These are phyloP conservation scores for Cinnamomum chago DNA, from an alignment of 164 flowering plant genomes.

Conservation along the genomic window DNA sequence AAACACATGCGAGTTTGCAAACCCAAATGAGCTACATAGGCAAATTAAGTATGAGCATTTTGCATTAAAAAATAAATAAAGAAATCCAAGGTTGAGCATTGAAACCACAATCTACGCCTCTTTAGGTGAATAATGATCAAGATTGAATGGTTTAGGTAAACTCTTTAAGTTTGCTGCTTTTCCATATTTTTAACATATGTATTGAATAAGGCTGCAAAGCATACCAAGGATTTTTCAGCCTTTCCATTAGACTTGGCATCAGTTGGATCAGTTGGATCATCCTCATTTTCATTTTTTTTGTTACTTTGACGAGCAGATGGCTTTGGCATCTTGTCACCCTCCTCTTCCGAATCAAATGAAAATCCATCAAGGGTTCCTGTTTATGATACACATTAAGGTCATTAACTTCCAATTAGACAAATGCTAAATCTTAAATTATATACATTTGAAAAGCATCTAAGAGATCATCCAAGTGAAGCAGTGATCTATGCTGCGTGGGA, in stretches of 20 bases:
- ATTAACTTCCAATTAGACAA: too few relatives aligned
- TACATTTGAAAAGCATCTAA: too few relatives aligned
- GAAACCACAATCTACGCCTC: background rate
- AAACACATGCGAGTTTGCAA: background rate
- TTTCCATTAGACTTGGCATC: slow-evolving; percentile 50
- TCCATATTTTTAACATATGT: background rate
- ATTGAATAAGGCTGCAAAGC: slow-evolving; percentile 13
- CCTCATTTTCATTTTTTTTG: slow-evolving; percentile 49
- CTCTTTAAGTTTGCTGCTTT: background rate
- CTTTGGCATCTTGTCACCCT: slow-evolving; percentile 57
- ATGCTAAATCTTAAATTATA: too few relatives aligned
- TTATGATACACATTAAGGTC: slow-evolving; percentile 1
- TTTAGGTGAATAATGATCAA: background rate
- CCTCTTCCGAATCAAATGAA: slow-evolving; percentile 88
- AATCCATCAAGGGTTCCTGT: slow-evolving; percentile 88
- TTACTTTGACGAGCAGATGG: slow-evolving; percentile 31
- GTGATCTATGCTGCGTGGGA: too few relatives aligned
- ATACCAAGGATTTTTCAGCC: slow-evolving; percentile 59
- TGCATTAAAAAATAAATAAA: too few relatives aligned
- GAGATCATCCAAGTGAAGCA: too few relatives aligned
- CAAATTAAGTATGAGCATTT: too few relatives aligned
- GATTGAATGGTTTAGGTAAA: background rate
- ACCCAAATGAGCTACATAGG: too few relatives aligned
- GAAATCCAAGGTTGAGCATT: background rate
- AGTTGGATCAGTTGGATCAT: slow-evolving; percentile 38